Conservation (phyloP, 805 yeast genomes). For the Candida odintsovae region DNA sequence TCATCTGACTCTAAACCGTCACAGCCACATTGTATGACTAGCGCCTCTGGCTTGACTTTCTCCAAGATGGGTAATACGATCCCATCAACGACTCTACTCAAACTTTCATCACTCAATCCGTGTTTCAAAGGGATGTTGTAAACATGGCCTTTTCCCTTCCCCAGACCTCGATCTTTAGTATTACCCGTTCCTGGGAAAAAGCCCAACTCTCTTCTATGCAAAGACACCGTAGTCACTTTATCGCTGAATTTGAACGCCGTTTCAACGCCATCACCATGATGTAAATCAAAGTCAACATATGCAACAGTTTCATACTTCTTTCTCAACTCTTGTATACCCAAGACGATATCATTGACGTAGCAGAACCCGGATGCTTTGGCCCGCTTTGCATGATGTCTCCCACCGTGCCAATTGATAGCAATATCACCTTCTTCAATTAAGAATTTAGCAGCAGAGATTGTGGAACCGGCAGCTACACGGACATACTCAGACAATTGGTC, state of each 20-base stretch:
- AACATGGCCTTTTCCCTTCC: slow-evolving; percentile 31
- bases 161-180: slow-evolving; percentile 30
- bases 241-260: slow-evolving; percentile 51
- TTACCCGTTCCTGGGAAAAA: slow-evolving; percentile 73
- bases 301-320: slow-evolving; percentile 39
- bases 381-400: slow-evolving; percentile 63
- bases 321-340: slow-evolving; percentile 49
- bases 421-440: slow-evolving; percentile 22
- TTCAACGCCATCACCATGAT: slow-evolving; percentile 80
- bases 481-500: slow-evolving; percentile 47
- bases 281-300: slow-evolving; percentile 69
- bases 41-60: slow-evolving; percentile 39
- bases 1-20: slow-evolving; percentile 70
- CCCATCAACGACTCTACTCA: slow-evolving; percentile 32
- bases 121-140: slow-evolving; percentile 51
- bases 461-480: slow-evolving; percentile 47
- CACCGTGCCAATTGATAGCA: slow-evolving; percentile 74
- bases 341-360: slow-evolving; percentile 62
- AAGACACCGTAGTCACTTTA: slow-evolving; percentile 53
- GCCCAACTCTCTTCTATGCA: slow-evolving; percentile 60
- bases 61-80: slow-evolving; percentile 39
- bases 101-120: slow-evolving; percentile 46
- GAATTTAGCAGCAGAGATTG: slow-evolving; percentile 42
- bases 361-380: slow-evolving; percentile 63
- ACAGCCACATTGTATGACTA: slow-evolving; percentile 67